phyloP scores from a whole-genome alignment of 352 stramenopile genomes.

The Globisporangium echinulatum region DNA sequence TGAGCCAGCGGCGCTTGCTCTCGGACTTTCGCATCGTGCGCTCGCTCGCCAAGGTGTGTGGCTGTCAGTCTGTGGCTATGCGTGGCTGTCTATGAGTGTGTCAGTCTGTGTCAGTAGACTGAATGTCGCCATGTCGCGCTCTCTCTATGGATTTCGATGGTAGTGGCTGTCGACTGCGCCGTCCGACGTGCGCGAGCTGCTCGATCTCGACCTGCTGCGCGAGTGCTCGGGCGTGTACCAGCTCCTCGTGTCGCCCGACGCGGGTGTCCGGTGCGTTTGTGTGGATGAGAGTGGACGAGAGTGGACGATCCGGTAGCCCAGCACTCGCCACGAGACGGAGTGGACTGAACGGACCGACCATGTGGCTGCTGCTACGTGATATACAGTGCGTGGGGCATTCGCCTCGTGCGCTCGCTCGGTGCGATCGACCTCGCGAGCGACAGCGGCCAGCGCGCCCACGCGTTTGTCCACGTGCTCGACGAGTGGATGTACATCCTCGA shows the following conservation, averaged over 20 bases:
- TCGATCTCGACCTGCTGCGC: slow-evolving; percentile 41
- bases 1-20: slow-evolving; percentile 66
- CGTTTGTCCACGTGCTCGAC: slow-evolving; percentile 68
- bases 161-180: slow-evolving; percentile 41
- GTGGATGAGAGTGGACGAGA: neutral
- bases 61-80: neutral
- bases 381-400: slow-evolving; percentile 54
- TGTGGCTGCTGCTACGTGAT: neutral
- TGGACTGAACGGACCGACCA: neutral
- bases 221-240: slow-evolving; percentile 68
- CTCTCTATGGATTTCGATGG: neutral
- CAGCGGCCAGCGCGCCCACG: slow-evolving; percentile 26
- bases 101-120: neutral
- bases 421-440: slow-evolving; percentile 53
- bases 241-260: slow-evolving; percentile 70
- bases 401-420: slow-evolving; percentile 45
- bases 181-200: slow-evolving; percentile 26
- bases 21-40: slow-evolving; percentile 79
- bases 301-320: no score
- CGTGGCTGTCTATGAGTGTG: neutral
- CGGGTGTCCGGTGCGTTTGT: slow-evolving; percentile 50
- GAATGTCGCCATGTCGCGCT: neutral
- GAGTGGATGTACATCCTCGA: slow-evolving; percentile 87
- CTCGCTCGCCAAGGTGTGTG: slow-evolving; percentile 45
- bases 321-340: neutral